Evolutionary conservation across 2,329 filamentous ascomycete species (phyloP).

Genomic region (Cordyceps fumosorosea): DNA sequence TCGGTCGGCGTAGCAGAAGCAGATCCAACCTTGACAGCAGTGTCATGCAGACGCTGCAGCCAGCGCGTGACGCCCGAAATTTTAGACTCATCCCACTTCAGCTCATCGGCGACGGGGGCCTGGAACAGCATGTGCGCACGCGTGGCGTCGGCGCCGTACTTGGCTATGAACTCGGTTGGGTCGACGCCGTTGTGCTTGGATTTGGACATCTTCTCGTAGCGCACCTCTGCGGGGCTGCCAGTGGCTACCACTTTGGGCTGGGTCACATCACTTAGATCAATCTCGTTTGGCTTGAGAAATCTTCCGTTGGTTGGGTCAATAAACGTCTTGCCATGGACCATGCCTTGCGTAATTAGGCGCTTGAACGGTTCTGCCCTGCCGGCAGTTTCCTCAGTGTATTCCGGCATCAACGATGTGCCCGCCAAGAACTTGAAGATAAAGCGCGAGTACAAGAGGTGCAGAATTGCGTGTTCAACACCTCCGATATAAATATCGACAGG

Average conservation of each 20-base stretch:
- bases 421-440: conserved; percentile 87
- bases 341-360: conserved; percentile 78
- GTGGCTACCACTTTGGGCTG: conserved; percentile 57
- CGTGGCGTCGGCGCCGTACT: conserved; percentile 76
- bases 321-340: conserved; percentile 86
- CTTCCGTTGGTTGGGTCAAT: conserved; percentile 66
- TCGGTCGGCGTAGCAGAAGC: conserved; percentile 10
- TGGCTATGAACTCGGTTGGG: conserved; percentile 62
- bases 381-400: conserved; percentile 25
- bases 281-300: conserved; percentile 70
- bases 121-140: conserved; percentile 85
- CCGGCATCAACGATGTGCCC: conserved; percentile 42
- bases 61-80: conserved; percentile 77
- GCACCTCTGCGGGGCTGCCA: conserved; percentile 51
- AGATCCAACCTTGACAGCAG: conserved; percentile 33
- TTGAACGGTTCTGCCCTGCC: conserved; percentile 66
- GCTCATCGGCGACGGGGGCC: conserved; percentile 72
- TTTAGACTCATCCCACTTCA: conserved; percentile 83
- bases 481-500: conserved; percentile 87
- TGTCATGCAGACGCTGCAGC: conserved; percentile 61
- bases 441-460: conserved; percentile 81
- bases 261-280: conserved; percentile 53
- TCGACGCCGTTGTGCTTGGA: conserved; percentile 91
- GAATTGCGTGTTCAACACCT: conserved; percentile 83
- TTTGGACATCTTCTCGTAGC: conserved; percentile 91